Conservation (phyloP, 1,284 basidiomycete genomes). For the Paramarasmius palmivorus region DNA sequence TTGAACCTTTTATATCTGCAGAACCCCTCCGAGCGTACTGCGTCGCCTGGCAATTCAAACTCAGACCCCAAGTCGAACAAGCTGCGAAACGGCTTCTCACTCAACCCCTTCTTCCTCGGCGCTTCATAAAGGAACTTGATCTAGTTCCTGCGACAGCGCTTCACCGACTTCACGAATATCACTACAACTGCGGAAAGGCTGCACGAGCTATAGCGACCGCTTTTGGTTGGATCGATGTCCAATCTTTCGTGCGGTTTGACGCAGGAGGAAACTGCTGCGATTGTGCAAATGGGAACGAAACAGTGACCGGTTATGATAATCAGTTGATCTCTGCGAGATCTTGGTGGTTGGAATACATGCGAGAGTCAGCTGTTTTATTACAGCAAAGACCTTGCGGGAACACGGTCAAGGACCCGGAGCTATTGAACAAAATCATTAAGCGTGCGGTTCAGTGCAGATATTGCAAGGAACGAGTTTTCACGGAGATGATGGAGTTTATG, state of each 20-base stretch:
- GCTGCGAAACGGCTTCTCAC: neutral
- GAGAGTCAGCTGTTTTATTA: conserved; percentile 6
- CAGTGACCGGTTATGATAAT: conserved; percentile 2
- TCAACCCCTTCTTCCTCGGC: neutral
- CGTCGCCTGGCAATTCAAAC: neutral
- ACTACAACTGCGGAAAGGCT: conserved; percentile 2
- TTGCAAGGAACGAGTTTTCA: conserved; percentile 3
- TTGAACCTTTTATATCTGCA: neutral
- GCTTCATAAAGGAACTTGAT: conserved; percentile 4
- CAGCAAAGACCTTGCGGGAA: conserved; percentile 11
- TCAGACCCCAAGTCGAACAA: neutral
- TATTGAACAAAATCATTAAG: conserved; percentile 11
- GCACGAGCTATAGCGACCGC: conserved; percentile 10
- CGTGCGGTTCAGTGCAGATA: conserved; percentile 6
- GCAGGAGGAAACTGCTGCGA: conserved; percentile 2
- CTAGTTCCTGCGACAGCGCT: neutral
- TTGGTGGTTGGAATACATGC: conserved; percentile 19
- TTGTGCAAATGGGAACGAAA: conserved; percentile 2
- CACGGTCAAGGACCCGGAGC: conserved; percentile 10
- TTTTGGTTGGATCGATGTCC: conserved; percentile 9
- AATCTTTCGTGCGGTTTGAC: conserved; percentile 8
- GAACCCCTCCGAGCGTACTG: conserved; percentile 2
- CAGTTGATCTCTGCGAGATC: neutral
- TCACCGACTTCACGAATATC: conserved; percentile 10
- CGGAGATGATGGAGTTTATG: conserved; percentile 5